Percentiles rank a stretch among this genome's conserved stretches.
Evolutionary conservation across 768 basidiomycete species (phyloP).

Genomic region (Hericium alpestre): DNA sequence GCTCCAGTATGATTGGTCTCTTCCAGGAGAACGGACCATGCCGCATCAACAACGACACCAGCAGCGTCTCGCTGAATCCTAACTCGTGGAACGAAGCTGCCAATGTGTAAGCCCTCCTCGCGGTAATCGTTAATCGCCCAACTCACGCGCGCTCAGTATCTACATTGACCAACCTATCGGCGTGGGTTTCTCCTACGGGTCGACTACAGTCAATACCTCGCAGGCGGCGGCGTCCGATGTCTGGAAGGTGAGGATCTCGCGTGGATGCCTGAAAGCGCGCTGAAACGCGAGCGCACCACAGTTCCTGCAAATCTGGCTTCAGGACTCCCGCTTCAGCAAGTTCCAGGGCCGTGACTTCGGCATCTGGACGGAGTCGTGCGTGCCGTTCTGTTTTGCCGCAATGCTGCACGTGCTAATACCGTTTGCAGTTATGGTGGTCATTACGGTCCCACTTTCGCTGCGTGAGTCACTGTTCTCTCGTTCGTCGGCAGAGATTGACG

Average conservation of each 20-base stretch:
- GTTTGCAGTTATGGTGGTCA: conserved; percentile 22
- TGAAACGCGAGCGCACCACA: neutral
- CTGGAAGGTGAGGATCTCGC: conserved; percentile 26
- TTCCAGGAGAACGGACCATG: conserved; percentile 93
- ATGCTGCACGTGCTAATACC: neutral
- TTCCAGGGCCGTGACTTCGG: conserved; percentile 36
- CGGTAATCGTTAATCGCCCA: neutral
- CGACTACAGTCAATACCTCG: conserved; percentile 37
- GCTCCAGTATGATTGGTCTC: conserved; percentile 55
- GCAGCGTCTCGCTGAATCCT: conserved; percentile 37
- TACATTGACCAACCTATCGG: conserved; percentile 58
- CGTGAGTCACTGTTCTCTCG: conserved; percentile 11
- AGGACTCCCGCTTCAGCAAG: conserved; percentile 41
- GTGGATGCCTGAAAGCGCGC: neutral
- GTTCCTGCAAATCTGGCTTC: conserved; percentile 54
- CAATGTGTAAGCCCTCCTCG: conserved; percentile 26
- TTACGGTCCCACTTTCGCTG: conserved; percentile 28
- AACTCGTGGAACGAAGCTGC: conserved; percentile 49
- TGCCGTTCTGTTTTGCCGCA: neutral
- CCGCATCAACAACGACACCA: conserved; percentile 54
- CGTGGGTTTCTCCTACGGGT: conserved; percentile 53
- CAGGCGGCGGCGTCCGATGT: conserved; percentile 43
- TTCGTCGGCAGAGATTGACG: neutral
- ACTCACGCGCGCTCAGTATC: conserved; percentile 18
- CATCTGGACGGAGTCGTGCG: conserved; percentile 51